These are phyloP conservation scores for Terana coerulea DNA, from an alignment of 768 basidiomycete species.

Conservation along the genomic window DNA sequence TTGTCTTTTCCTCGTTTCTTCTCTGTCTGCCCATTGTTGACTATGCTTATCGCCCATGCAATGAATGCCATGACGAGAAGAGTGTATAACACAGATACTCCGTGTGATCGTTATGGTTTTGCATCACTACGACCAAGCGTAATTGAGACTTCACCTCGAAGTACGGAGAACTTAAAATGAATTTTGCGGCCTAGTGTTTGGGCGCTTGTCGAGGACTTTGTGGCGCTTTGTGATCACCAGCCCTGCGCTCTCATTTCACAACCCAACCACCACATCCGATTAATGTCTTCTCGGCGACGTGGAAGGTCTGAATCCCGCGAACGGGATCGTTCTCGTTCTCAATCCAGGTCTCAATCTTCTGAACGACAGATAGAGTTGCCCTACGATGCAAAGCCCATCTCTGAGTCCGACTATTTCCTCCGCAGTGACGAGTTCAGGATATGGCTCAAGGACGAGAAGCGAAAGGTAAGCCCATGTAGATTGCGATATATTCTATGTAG, in stretches of 20 bases:
- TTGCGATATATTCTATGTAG: neutral
- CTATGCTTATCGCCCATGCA: slow-evolving; percentile 21
- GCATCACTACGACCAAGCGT: too few relatives aligned
- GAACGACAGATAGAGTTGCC: slow-evolving; percentile 47
- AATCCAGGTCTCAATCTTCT: slow-evolving; percentile 40
- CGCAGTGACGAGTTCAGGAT: slow-evolving; percentile 83
- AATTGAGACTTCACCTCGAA: too few relatives aligned
- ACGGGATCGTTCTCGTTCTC: slow-evolving; percentile 19
- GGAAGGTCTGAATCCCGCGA: slow-evolving; percentile 20
- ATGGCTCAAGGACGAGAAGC: slow-evolving; percentile 79
- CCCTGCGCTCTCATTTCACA: neutral
- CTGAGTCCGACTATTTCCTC: slow-evolving; percentile 84
- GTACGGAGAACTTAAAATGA: too few relatives aligned
- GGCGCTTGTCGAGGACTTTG: neutral
- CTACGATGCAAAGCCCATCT: slow-evolving; percentile 55
- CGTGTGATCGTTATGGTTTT: too few relatives aligned
- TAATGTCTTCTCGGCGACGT: slow-evolving; percentile 26
- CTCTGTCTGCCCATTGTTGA: slow-evolving; percentile 20
- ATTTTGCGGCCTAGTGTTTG: too few relatives aligned
- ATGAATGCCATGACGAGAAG: slow-evolving; percentile 16
- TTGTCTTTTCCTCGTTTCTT: slow-evolving; percentile 1
- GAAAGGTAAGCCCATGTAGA: slow-evolving; percentile 42
- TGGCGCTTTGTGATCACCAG: neutral
- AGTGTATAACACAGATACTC: slow-evolving; percentile 8
- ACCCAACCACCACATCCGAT: neutral